Evolutionary conservation across 169 alveolate species (phyloP), one percentile per base, ranked within the genome.

Genomic region (Pseudocohnilembus persalinus): DNA sequence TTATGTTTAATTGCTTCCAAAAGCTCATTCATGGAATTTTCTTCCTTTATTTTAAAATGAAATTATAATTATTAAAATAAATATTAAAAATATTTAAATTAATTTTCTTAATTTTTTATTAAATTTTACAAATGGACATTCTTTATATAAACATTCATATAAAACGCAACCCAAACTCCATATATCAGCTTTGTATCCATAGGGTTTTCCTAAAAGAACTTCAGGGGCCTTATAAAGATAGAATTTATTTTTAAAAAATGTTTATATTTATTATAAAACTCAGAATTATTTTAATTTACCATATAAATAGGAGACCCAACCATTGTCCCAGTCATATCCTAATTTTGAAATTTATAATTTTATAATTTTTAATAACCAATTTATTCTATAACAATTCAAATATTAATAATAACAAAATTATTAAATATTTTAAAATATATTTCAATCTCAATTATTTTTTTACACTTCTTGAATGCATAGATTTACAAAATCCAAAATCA

Each of bases 231-330:
- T 49, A 11, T 49, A 49, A 49, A 49, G n/a, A n/a, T n/a, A n/a
- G n/a, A n/a, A n/a, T 49, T 11, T 49, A 49, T 49, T 49, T 49
- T 49, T 49, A 20, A 11, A 11, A 11, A 11, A 20, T 11, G 68
- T 49, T 49, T 49, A 49, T 49, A 11, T 20, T 49, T 49, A 11
- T 49, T 49, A n/a, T 4, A 49, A 49, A 49, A 49, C 68, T 11
- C 20, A 49, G 4, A 4, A 49, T 49, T 11, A 49, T 49, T 49
- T 49, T n/a, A n/a, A n/a, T 11, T 49, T 49, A 49, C 68, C 90
- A 86, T 86, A 81, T 86, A 86, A 11, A 86, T 86, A 30, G 90
- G 90, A 78, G 90, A 86, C 0, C 90, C 90, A 15, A 86, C 90
- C 90, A 86, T 86, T 0, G 90, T 86, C 31, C 49, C 29, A 25